Evolutionary conservation across 2,329 filamentous ascomycete genomes (phyloP), one percentile per base, ranked within the genome.

Genomic region (Harringtonia lauricola): DNA sequence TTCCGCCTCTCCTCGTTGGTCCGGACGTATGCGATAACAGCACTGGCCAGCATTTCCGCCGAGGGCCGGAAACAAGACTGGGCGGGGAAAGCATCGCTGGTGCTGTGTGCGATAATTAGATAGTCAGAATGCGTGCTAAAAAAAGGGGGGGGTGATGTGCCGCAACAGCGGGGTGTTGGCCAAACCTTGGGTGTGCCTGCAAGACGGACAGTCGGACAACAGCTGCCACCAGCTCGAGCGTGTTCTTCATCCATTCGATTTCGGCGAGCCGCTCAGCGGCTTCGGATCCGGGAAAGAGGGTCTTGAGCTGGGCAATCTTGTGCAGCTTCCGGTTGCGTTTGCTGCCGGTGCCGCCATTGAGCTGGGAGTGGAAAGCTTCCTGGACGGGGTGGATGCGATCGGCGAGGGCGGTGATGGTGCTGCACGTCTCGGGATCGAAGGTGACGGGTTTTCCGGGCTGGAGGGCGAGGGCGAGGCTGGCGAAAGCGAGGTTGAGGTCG

Each of bases 241-340:
- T 51, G 35, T 51, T 50, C 21, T 47, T 36, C 43, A 51, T 46
- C 49, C 49, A 51, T 17, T 49, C 44, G 38, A 50, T 44, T 13
- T 51, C 49, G 15, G 42, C 41, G 14, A 51, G 44, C 13, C 47
- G 47, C 13, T 44, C 44, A 13, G 29, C 38, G 1, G 43, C 44
- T 1, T 35, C 46, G 7, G 43, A 33, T 2, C 45, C 46, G 6
- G 49, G 49, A 19, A 51, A 51, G 26, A 50, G 18, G 6, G 24
- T 28, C 34, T 45, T 48, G 41, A 51, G 48, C 13, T 34, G 44
- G 21, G 17, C 42, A 3, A 51, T 36, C 33, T 21, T 42, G 6
- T 9, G 12, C 13, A 35, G 34, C 33, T 42, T 44, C 8, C 47
- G 45, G 28, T 35, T 36, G 2, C 31, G 38, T 13, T 45, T 45